Conservation (phyloP, 164 flowering plant genomes). For the Vitis rotundifolia region DNA sequence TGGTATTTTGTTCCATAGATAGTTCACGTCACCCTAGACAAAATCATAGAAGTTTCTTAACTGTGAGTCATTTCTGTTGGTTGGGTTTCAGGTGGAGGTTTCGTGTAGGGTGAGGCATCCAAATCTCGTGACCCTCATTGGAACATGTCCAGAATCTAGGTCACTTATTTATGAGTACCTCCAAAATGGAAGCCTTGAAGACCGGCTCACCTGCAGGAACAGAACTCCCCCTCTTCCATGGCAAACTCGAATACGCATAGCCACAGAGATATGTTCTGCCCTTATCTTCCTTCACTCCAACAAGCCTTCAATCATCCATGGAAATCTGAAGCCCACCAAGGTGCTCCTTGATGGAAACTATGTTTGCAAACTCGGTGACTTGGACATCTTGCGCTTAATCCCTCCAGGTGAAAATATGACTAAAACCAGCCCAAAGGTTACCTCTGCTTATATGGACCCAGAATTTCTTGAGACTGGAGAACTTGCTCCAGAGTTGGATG, state of each 20-base stretch:
- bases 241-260: constrained; percentile 57
- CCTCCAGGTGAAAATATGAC: constrained; percentile 14
- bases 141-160: constrained; percentile 59
- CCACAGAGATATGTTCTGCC: constrained; percentile 57
- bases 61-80: not conserved
- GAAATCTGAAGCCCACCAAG: constrained; percentile 61
- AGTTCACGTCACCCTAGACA: too few relatives aligned
- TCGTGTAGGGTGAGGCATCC: constrained; percentile 74
- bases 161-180: constrained; percentile 65
- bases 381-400: constrained; percentile 37
- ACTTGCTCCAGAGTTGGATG: constrained; percentile 54
- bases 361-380: constrained; percentile 52
- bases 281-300: constrained; percentile 64
- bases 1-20: too few relatives aligned
- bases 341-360: constrained; percentile 59
- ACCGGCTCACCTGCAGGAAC: constrained; percentile 38
- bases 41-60: not conserved
- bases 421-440: constrained; percentile 7
- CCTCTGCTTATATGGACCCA: constrained; percentile 42
- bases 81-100: constrained; percentile 56
- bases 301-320: constrained; percentile 47
- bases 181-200: constrained; percentile 66
- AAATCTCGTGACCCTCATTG: constrained; percentile 56
- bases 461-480: constrained; percentile 36
- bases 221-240: constrained; percentile 52